Evolutionary conservation across 2,329 filamentous ascomycete genomes (phyloP).

Genomic region (Penicillium griseofulvum): DNA sequence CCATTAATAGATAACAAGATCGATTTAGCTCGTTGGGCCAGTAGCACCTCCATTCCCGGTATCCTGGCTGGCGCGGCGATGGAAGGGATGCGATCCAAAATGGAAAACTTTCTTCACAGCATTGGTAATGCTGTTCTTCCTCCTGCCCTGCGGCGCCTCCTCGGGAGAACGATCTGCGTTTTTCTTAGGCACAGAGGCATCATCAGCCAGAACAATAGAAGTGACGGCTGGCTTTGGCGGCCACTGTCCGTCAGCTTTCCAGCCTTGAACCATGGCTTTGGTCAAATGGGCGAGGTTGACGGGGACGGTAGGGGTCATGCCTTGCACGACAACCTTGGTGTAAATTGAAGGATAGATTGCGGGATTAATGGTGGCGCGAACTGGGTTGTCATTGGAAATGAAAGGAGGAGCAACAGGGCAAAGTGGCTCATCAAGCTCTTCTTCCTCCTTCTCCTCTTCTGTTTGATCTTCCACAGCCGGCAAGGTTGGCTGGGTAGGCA

Average conservation of each 20-base stretch:
- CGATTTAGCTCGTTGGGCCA: conserved; percentile 2
- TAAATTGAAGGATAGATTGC: conserved; percentile 78
- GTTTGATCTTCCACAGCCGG: conserved; percentile 27
- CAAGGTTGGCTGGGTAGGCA: conserved; percentile 37
- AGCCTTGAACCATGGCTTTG: conserved; percentile 77
- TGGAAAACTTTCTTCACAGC: conserved; percentile 44
- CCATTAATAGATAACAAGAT: background rate
- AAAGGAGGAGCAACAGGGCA: conserved; percentile 72
- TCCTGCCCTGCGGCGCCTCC: conserved; percentile 21
- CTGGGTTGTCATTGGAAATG: conserved; percentile 69
- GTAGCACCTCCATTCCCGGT: conserved; percentile 2
- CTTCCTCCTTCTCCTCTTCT: conserved; percentile 26
- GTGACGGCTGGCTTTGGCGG: conserved; percentile 60
- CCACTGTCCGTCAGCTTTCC: conserved; percentile 94
- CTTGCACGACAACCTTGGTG: conserved; percentile 79
- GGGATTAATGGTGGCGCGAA: conserved; percentile 73
- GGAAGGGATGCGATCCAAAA: conserved; percentile 36
- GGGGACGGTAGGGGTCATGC: conserved; percentile 78
- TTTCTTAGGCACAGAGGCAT: conserved; percentile 26
- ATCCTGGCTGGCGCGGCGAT: conserved; percentile 32
- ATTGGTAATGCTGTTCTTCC: conserved; percentile 37
- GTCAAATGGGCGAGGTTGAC: conserved; percentile 83
- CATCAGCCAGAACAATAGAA: conserved; percentile 31
- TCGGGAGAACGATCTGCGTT: conserved; percentile 6
- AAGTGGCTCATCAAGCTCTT: conserved; percentile 54